phyloP scores from a whole-genome alignment of 768 basidiomycete species.

The Aureoboletus auriporus region DNA sequence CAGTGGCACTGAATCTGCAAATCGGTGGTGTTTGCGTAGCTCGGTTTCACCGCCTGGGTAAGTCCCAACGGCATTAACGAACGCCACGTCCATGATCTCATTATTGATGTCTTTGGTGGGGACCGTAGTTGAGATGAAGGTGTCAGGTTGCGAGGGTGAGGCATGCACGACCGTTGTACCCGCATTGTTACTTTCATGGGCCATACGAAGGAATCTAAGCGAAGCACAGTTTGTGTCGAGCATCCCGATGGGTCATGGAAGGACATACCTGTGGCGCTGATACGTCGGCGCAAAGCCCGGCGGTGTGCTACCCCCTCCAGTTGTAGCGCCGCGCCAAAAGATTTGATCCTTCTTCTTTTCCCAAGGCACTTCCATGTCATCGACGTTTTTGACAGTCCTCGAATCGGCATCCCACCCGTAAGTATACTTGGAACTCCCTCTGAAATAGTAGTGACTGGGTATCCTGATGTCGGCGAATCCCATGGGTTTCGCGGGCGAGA shows the following conservation, averaged over 20 bases:
- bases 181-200: constrained; percentile 44
- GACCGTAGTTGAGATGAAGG: constrained; percentile 59
- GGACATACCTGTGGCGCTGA: constrained; percentile 73
- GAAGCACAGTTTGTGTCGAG: background rate
- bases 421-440: constrained; percentile 74
- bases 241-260: constrained; percentile 2
- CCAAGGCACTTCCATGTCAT: constrained; percentile 88
- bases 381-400: constrained; percentile 67
- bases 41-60: constrained; percentile 76
- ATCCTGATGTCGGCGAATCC: constrained; percentile 91
- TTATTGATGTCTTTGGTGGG: constrained; percentile 60
- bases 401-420: constrained; percentile 88
- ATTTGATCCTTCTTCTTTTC: constrained; percentile 81
- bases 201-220: constrained; percentile 68
- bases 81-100: constrained; percentile 84
- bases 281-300: constrained; percentile 79
- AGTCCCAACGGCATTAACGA: constrained; percentile 71
- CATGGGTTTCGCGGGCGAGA: constrained; percentile 83
- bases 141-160: constrained; percentile 54
- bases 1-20: constrained; percentile 72
- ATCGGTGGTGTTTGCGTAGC: constrained; percentile 61
- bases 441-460: constrained; percentile 95
- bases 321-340: constrained; percentile 96
- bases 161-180: constrained; percentile 69
- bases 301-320: constrained; percentile 88